Conservation (phyloP, 2,329 filamentous ascomycete genomes). For the Arthrinium phaeospermum region DNA sequence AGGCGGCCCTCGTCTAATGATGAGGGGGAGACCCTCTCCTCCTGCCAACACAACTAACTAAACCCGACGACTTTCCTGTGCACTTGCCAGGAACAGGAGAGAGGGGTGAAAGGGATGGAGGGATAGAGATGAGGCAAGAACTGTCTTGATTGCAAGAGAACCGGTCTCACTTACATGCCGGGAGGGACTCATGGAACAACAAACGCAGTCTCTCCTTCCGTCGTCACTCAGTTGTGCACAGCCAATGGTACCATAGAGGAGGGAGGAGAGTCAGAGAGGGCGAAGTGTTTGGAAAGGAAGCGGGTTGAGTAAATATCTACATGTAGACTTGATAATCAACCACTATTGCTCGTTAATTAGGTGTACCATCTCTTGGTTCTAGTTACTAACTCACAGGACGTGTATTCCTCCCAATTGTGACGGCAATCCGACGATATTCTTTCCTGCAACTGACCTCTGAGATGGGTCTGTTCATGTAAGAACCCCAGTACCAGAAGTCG, state of each 20-base stretch:
- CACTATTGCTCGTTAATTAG: neutral
- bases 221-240: neutral
- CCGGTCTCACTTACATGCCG: no score
- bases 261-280: neutral
- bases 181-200: neutral
- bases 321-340: neutral
- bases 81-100: neutral
- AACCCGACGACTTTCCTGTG: neutral
- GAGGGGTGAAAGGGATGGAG: neutral
- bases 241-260: no score
- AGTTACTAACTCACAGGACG: neutral
- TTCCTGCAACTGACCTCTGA: neutral
- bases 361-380: neutral
- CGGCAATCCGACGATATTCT: no score
- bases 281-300: neutral
- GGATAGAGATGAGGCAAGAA: no score
- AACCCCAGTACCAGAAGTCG: neutral
- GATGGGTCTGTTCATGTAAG: neutral
- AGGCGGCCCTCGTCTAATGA: neutral
- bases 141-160: no score
- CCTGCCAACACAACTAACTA: neutral
- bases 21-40: neutral
- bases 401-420: no score
- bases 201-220: neutral
- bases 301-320: neutral